These are phyloP conservation scores for Nothophoma quercina DNA, from an alignment of 2,329 filamentous ascomycete genomes.

Conservation along the genomic window DNA sequence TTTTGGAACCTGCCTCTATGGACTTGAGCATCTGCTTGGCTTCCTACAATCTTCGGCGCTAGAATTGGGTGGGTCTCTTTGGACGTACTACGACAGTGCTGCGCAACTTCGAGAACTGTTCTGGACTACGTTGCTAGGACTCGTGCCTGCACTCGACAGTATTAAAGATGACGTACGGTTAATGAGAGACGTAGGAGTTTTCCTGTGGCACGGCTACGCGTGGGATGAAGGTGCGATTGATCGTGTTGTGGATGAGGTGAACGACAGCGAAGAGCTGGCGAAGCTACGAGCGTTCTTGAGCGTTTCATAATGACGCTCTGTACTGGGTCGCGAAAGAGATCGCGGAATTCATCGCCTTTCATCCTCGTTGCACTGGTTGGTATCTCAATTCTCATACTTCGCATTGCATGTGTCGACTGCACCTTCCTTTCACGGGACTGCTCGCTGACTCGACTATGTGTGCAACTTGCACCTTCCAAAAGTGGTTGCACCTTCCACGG, in stretches of 20 bases:
- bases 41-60: slow-evolving; percentile 40
- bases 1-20: slow-evolving; percentile 67
- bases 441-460: background rate
- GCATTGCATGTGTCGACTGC: background rate
- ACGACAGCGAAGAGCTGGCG: slow-evolving; percentile 62
- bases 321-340: no score
- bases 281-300: slow-evolving; percentile 56
- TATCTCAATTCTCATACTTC: background rate
- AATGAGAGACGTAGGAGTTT: slow-evolving; percentile 62
- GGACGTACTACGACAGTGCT: slow-evolving; percentile 56
- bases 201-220: slow-evolving; percentile 70
- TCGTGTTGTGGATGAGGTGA: slow-evolving; percentile 61
- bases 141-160: slow-evolving; percentile 48
- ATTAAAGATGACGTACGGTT: slow-evolving; percentile 49
- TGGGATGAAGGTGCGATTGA: slow-evolving; percentile 68
- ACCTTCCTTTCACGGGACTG: background rate
- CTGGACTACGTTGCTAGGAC: slow-evolving; percentile 55
- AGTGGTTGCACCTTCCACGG: slow-evolving; percentile 22
- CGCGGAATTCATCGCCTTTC: no score
- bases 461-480: slow-evolving; percentile 19
- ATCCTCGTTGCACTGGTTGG: no score
- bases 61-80: slow-evolving; percentile 7
- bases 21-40: slow-evolving; percentile 67
- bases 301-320: background rate
- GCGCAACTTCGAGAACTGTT: slow-evolving; percentile 57